phyloP scores from a whole-genome alignment of 2,329 filamentous ascomycete species.

The Fusarium pseudonygamai region DNA sequence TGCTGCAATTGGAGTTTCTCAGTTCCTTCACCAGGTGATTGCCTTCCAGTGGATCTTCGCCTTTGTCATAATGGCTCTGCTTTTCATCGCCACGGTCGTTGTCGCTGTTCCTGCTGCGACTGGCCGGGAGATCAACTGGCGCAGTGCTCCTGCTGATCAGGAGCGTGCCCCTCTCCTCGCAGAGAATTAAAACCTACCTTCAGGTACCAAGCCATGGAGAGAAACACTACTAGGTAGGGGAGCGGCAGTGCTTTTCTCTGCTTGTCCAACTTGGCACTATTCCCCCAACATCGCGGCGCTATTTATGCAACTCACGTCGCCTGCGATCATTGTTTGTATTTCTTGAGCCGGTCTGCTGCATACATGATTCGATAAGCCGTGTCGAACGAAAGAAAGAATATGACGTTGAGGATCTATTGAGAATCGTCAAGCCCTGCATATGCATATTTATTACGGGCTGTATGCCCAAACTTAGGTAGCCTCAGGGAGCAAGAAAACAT shows the following conservation, averaged over 20 bases:
- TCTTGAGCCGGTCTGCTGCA: constrained; percentile 16
- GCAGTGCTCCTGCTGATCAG: constrained; percentile 55
- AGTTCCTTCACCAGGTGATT: constrained; percentile 77
- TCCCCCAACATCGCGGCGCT: background rate
- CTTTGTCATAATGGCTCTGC: constrained; percentile 79
- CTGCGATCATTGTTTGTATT: constrained; percentile 5
- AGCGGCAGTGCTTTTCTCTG: background rate
- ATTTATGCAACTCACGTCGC: background rate
- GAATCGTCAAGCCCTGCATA: background rate
- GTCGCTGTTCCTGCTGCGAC: constrained; percentile 72
- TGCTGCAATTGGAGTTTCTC: constrained; percentile 79
- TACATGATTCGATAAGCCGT: constrained; percentile 6
- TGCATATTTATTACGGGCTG: constrained; percentile 5
- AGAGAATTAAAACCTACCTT: constrained; percentile 49
- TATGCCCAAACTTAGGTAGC: background rate
- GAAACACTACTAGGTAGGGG: background rate
- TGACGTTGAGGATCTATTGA: constrained; percentile 28
- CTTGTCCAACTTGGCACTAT: background rate
- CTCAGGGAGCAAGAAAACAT: background rate
- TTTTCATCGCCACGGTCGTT: constrained; percentile 74
- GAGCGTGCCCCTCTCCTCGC: constrained; percentile 71
- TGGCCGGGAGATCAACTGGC: constrained; percentile 64
- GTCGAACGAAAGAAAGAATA: constrained; percentile 20
- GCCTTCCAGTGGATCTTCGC: constrained; percentile 94
- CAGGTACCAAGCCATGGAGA: background rate